Base-by-base conservation (phyloP, 768 basidiomycete genomes). In the Trametes meyenii region DNA sequence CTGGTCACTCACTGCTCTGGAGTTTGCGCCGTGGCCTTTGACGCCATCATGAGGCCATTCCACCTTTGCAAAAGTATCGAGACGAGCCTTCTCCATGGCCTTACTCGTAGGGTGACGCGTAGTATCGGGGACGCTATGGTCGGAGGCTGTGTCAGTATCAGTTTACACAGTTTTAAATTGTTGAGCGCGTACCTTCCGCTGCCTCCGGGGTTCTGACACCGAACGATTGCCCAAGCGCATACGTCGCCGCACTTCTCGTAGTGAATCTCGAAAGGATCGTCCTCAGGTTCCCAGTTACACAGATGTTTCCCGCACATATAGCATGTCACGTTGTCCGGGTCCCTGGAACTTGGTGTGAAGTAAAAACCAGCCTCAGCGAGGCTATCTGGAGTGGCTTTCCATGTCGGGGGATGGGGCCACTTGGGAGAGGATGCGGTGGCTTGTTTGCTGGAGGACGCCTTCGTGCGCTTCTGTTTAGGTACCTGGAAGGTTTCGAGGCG, bases 281-380 rank as follows among this genome's bases (percentile, higher is more conserved):
- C 95, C 0, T 84, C 77, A 46, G 79, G 79, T 49, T 90, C 90
- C 96, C 96, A 98, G 19, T 89, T 91, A 55, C 85, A 84, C 10
- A 98, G 80, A 62, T 88, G 80, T 67, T 95, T 92, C 46, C 80
- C 81, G 76, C 96, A 98, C 65, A 89, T 76, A 72, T 88, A 97
- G 73, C 96, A 98, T 4, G 83, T 80, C 21, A 90, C 94, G 67
- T 84, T 87, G 74, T 95, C 92, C 16, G 77, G 78, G 61, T 88
- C 86, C 23, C 85, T 83, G 60, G 78, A 76, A 64, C 82, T 84
- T 0, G 92, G 92, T 63, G 80, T 80, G 75, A 82, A 95, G 79
- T 85, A 96, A 77, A 96, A 98, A 10, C 96, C 96, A 2, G 96
- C 96, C 65, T 89, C 86, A 1, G 96, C 89, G 16, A 98, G 84